Conservation (phyloP, 306 rosid species). For the Acacia acuminata region DNA sequence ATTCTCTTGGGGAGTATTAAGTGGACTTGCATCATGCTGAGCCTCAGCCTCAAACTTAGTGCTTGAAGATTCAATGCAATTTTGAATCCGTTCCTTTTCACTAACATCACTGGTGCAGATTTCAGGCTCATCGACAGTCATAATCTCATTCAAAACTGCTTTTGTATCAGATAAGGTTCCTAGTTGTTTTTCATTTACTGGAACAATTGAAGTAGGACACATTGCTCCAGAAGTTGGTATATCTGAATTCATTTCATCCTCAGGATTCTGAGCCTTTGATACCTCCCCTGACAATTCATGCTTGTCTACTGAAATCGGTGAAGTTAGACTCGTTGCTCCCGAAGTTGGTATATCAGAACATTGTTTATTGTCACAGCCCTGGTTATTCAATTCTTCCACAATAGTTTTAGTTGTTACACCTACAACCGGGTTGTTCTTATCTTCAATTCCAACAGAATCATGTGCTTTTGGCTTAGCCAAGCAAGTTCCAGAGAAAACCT, state of each 20-base stretch:
- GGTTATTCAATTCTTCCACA: constrained; percentile 24
- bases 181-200: constrained; percentile 35
- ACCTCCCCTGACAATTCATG: constrained; percentile 33
- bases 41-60: constrained; percentile 33
- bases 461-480: constrained; percentile 58
- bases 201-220: constrained; percentile 29
- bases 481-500: constrained; percentile 90
- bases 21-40: constrained; percentile 30
- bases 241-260: constrained; percentile 33
- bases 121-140: constrained; percentile 34
- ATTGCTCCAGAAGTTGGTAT: constrained; percentile 18
- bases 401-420: constrained; percentile 24
- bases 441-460: constrained; percentile 58
- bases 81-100: constrained; percentile 39
- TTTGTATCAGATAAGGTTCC: constrained; percentile 29
- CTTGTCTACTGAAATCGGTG: background rate
- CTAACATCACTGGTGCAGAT: constrained; percentile 24
- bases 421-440: constrained; percentile 39
- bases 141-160: constrained; percentile 34
- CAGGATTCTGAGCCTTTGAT: constrained; percentile 23
- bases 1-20: constrained; percentile 32
- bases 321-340: constrained; percentile 6
- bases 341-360: constrained; percentile 25
- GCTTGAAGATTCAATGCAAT: constrained; percentile 32
- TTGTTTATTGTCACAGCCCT: constrained; percentile 27